phyloP scores from a whole-genome alignment of 2,329 filamentous ascomycete genomes.

The Fusarium haematococcum region DNA sequence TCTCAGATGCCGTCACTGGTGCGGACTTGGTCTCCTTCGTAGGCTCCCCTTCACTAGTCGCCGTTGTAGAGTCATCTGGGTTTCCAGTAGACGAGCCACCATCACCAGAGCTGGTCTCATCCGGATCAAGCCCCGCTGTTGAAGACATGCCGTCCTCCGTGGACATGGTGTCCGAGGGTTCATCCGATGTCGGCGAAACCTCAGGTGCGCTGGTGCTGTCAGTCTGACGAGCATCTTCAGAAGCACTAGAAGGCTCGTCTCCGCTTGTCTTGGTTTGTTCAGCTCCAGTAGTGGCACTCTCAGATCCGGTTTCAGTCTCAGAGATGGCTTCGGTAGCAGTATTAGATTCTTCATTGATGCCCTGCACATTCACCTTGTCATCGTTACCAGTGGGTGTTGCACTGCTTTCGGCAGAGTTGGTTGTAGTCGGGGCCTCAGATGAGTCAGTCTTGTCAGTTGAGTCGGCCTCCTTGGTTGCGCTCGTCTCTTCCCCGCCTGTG shows the following conservation, averaged over 20 bases:
- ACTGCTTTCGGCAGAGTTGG: not conserved
- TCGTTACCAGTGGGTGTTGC: not conserved
- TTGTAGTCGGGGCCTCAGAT: not conserved
- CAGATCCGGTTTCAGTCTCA: not conserved
- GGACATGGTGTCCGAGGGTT: not conserved
- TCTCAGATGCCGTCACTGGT: not conserved
- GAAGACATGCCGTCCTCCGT: not conserved
- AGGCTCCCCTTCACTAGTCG: not conserved
- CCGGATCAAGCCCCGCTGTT: not conserved
- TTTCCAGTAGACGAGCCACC: not conserved
- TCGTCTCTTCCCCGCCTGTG: not conserved
- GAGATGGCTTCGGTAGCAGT: not conserved
- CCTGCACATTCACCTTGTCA: not conserved
- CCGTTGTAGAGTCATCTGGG: not conserved
- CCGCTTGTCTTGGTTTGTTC: not conserved
- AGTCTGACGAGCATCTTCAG: not conserved
- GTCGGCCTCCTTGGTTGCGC: not conserved
- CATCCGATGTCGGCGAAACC: not conserved
- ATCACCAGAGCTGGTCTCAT: not conserved
- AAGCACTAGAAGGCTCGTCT: not conserved
- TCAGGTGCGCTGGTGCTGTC: not conserved
- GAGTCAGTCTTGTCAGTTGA: not conserved
- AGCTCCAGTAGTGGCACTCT: not conserved
- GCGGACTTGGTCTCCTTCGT: not conserved
- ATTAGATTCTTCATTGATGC: not conserved